A percentile compares a stretch with the other conserved stretches of the same genome.
Conservation (phyloP, 225 moss, liverwort and hornwort genomes). For the Ulota crispa region DNA sequence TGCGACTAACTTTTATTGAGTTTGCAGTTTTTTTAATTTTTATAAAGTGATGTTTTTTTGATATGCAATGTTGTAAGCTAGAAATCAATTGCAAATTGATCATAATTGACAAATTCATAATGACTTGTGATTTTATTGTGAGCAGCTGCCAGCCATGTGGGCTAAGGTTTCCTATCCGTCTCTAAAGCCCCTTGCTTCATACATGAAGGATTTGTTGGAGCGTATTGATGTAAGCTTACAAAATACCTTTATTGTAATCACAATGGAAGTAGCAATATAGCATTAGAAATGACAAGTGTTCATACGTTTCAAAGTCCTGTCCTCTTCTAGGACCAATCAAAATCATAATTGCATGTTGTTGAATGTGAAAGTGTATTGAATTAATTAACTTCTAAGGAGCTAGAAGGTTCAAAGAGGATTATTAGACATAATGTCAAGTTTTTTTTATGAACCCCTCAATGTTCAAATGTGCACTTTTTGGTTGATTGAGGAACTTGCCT, state of each 20-base stretch:
- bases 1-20: no score
- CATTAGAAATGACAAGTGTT: neutral
- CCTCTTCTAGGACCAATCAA: neutral
- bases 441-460: neutral
- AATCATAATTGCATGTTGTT: neutral
- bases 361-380: neutral
- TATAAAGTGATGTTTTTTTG: no score
- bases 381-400: neutral
- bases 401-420: neutral
- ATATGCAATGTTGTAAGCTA: no score
- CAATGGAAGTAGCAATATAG: no score
- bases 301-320: neutral
- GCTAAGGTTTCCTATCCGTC: conserved; percentile 88
- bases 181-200: conserved; percentile 73
- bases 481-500: neutral
- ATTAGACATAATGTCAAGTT: no score
- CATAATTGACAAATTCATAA: neutral
- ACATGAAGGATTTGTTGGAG: conserved; percentile 81
- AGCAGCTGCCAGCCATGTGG: conserved; percentile 83
- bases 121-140: neutral
- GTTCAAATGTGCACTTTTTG: neutral
- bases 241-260: neutral
- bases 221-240: conserved; percentile 46
- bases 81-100: neutral
- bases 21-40: no score